Conservation (phyloP, 352 stramenopile species). For the Phytophthora uliginosa region DNA sequence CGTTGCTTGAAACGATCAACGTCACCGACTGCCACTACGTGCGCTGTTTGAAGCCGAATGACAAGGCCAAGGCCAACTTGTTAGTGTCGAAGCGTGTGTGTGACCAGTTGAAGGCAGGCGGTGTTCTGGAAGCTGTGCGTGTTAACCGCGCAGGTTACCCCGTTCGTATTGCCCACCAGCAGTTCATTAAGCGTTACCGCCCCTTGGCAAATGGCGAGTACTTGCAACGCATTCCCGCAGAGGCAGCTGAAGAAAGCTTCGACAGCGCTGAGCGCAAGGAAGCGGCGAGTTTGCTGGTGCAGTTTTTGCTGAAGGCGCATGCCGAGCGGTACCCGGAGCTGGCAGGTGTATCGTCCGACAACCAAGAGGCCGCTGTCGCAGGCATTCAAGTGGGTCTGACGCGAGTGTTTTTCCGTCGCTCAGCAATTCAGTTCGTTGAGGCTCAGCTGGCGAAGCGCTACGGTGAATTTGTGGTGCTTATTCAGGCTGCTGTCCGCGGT, state of each 20-base stretch:
- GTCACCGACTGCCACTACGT: conserved; percentile 98
- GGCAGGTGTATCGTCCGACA: conserved; percentile 40
- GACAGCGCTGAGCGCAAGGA: conserved; percentile 65
- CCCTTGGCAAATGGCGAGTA: conserved; percentile 78
- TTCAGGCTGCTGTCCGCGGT: conserved; percentile 76
- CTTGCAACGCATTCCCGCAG: conserved; percentile 70
- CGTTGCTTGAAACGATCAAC: conserved; percentile 95
- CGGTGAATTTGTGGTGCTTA: conserved; percentile 88
- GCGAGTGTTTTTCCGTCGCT: conserved; percentile 87
- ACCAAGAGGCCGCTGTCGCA: conserved; percentile 55
- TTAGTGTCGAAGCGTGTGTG: conserved; percentile 94
- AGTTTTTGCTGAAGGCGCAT: conserved; percentile 80
- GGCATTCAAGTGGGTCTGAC: conserved; percentile 86
- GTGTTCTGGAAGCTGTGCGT: conserved; percentile 99
- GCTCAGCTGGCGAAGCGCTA: conserved; percentile 89
- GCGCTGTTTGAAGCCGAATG: conserved; percentile 99
- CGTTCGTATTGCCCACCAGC: conserved; percentile 95
- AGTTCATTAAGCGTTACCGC: conserved; percentile 94
- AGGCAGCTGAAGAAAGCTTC: conserved; percentile 57
- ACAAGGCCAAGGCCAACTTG: conserved; percentile 88
- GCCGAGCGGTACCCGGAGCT: conserved; percentile 72
- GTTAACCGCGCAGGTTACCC: conserved; percentile 98
- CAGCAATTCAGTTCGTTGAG: conserved; percentile 89
- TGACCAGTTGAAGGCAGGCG: conserved; percentile 98
- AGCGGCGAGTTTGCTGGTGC: conserved; percentile 62